These are phyloP conservation scores for Solanum etuberosum DNA, from an alignment of 257 asterid genomes.

Conservation along the genomic window DNA sequence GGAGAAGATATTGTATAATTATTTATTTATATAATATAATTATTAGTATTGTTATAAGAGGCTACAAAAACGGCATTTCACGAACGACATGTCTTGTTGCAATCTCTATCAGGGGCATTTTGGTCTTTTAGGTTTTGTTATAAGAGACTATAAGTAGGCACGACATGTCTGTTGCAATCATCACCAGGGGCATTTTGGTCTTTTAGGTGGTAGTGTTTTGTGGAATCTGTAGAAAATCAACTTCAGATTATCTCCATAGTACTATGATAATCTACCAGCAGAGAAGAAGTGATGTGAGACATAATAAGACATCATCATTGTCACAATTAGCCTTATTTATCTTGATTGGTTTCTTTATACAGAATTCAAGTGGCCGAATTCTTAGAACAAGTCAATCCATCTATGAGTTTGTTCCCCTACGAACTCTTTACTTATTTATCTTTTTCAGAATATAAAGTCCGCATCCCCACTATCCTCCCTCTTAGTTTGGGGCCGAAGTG, in stretches of 20 bases:
- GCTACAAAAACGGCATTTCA: too few relatives aligned
- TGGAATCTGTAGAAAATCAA: constrained; percentile 23
- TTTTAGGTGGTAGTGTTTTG: too few relatives aligned
- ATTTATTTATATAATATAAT: background rate
- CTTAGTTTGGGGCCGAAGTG: background rate
- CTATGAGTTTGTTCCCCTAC: background rate
- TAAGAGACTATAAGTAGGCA: too few relatives aligned
- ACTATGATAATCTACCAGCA: background rate
- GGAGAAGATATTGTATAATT: background rate
- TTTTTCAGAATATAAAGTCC: background rate
- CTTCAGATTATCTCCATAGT: background rate
- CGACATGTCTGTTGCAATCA: too few relatives aligned
- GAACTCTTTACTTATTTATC: background rate
- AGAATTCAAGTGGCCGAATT: background rate
- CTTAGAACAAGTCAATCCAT: background rate
- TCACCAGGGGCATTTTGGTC: too few relatives aligned
- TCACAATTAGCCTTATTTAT: background rate
- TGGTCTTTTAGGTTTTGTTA: too few relatives aligned
- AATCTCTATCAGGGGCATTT: too few relatives aligned
- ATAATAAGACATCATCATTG: background rate
- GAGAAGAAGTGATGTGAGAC: background rate
- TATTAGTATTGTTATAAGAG: too few relatives aligned
- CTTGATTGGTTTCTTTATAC: background rate
- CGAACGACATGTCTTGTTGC: too few relatives aligned
- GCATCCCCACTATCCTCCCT: background rate